Percentiles rank a stretch among this genome's conserved stretches.
These are phyloP conservation scores for Poronia punctata DNA, from an alignment of 495 filamentous ascomycete species.

Conservation along the genomic window DNA sequence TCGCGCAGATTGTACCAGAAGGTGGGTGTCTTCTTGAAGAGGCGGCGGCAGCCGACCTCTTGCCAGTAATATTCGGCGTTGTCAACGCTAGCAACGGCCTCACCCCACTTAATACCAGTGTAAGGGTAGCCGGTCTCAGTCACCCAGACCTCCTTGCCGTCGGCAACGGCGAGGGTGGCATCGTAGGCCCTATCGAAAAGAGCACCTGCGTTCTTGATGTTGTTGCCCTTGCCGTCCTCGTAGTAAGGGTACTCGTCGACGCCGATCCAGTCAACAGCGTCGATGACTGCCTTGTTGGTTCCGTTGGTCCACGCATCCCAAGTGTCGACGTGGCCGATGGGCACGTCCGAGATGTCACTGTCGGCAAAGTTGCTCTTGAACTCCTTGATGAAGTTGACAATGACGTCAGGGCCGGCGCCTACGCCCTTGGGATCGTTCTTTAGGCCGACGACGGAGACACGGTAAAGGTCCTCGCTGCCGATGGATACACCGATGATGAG, in stretches of 20 bases:
- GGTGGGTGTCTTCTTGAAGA: constrained; percentile 59
- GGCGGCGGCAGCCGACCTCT: constrained; percentile 56
- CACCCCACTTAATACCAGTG: constrained; percentile 37
- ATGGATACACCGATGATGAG: constrained; percentile 47
- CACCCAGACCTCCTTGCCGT: constrained; percentile 44
- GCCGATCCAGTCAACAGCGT: constrained; percentile 44
- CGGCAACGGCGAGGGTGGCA: constrained; percentile 22
- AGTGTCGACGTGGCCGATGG: constrained; percentile 46
- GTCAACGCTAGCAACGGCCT: constrained; percentile 48
- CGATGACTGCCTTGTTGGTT: constrained; percentile 40
- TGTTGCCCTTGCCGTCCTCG: constrained; percentile 37
- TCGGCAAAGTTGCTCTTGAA: constrained; percentile 32
- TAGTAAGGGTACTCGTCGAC: constrained; percentile 49
- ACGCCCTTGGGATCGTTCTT: constrained; percentile 32
- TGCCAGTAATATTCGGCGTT: constrained; percentile 72
- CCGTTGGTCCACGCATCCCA: constrained; percentile 43
- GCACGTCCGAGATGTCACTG: constrained; percentile 26
- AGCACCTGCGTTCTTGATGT: constrained; percentile 32
- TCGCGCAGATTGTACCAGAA: constrained; percentile 53
- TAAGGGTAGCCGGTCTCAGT: constrained; percentile 48
- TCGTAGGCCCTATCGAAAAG: constrained; percentile 38
- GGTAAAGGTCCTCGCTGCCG: constrained; percentile 51
- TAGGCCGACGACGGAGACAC: constrained; percentile 34
- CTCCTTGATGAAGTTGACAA: constrained; percentile 43
- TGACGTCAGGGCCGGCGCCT: constrained; percentile 33